A percentile compares a stretch with the other conserved stretches of the same genome.
phyloP scores from a whole-genome alignment of 2,329 filamentous ascomycete species.

The Diplodia scrobiculata region DNA sequence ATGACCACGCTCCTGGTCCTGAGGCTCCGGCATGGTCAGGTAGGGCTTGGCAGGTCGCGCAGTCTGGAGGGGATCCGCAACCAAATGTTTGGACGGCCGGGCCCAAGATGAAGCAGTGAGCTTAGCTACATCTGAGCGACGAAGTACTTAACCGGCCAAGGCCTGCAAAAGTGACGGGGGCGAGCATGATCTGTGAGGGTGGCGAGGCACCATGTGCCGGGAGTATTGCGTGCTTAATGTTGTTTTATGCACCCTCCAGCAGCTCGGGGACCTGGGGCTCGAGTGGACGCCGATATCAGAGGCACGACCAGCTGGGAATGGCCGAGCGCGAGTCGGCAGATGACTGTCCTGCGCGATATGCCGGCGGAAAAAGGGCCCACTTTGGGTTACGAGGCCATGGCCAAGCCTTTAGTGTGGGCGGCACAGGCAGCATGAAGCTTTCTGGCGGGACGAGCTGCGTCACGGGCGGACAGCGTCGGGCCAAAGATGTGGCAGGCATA shows the following conservation, averaged over 20 bases:
- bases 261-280: background rate
- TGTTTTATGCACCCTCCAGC: constrained; percentile 4
- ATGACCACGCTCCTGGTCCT: constrained; percentile 2
- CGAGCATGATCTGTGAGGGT: background rate
- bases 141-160: background rate
- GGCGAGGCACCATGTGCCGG: constrained; percentile 23
- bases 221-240: constrained; percentile 27
- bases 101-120: constrained; percentile 8
- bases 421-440: constrained; percentile 11
- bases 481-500: background rate
- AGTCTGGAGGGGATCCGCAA: background rate
- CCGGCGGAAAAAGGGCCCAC: background rate
- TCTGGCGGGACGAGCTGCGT: background rate
- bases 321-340: constrained; percentile 15
- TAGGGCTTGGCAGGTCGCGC: background rate
- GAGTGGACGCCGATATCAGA: background rate
- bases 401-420: background rate
- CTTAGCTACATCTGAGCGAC: constrained; percentile 8
- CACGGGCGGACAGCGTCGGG: background rate
- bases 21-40: constrained; percentile 7
- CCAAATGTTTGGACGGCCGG: background rate
- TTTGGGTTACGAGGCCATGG: background rate
- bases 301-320: constrained; percentile 6
- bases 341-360: constrained; percentile 8
- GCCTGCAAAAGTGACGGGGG: background rate